These are phyloP conservation scores for Cladosporium sp. DNA, from an alignment of 2,329 filamentous ascomycete genomes.

Conservation along the genomic window DNA sequence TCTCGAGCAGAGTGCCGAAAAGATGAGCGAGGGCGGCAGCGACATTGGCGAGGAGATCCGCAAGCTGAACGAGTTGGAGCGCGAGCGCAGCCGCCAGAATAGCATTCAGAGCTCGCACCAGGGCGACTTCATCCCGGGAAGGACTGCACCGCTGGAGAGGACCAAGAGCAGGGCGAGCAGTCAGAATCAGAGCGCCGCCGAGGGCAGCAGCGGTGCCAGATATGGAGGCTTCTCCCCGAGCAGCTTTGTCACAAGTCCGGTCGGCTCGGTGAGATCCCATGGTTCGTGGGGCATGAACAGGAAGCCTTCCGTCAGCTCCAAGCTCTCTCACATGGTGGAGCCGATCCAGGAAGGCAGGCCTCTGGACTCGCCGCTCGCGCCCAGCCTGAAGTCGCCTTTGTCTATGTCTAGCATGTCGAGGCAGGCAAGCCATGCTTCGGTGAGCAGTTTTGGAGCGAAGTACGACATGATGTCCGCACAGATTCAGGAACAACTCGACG, in stretches of 20 bases:
- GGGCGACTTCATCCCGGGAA: constrained; percentile 12
- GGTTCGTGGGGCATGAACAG: constrained; percentile 36
- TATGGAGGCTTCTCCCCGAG: constrained; percentile 65
- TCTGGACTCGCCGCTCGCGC: constrained; percentile 29
- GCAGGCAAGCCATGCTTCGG: constrained; percentile 17
- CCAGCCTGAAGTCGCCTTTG: constrained; percentile 19
- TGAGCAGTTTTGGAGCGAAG: constrained; percentile 22
- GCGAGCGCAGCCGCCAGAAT: constrained; percentile 21
- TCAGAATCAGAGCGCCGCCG: constrained; percentile 54
- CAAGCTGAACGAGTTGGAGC: constrained; percentile 54
- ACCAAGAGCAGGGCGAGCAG: constrained; percentile 61
- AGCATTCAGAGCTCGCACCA: constrained; percentile 21
- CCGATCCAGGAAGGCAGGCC: constrained; percentile 30
- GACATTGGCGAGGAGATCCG: constrained; percentile 74
- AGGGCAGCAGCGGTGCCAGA: constrained; percentile 60
- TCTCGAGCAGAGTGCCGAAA: constrained; percentile 69
- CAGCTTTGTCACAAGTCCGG: constrained; percentile 62
- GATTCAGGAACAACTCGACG: constrained; percentile 24
- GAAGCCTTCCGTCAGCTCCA: constrained; percentile 35
- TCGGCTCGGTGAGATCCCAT: constrained; percentile 50
- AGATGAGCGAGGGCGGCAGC: constrained; percentile 59
- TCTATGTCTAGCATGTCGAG: constrained; percentile 16
- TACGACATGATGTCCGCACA: constrained; percentile 28
- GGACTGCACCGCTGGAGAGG: constrained; percentile 42
- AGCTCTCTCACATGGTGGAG: constrained; percentile 38